Base-by-base conservation (phyloP, 140 eudicot genomes). In the Bidens hawaiensis region DNA sequence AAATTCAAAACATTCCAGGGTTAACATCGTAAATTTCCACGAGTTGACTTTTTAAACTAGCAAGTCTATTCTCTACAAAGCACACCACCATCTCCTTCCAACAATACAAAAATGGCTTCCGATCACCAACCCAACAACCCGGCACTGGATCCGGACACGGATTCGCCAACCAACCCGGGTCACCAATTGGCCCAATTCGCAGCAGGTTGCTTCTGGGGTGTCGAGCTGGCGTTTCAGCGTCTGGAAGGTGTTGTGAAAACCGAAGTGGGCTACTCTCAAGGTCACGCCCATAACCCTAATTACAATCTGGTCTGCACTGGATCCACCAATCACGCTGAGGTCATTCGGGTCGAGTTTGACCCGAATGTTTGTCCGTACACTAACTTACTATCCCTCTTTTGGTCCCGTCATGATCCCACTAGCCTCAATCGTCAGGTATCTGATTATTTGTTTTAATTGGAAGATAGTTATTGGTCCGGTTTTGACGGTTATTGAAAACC, bases 201-300 rank as follows among this genome's bases (percentile, higher is more conserved):
- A 3, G 99, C 99, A 5, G 99, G 97, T 17, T 93, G 99, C 69
- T 93, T 93, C 69, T 93, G 97, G 99, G 83, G 99, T 2, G 94
- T 93, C 15, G 99, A 93, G 73, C 75, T 88, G 6, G 87, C 99
- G 0, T 93, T 78, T 68, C 99, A 93, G 82, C 78, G 99, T 5
- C 72, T 88, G n/a, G 65, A 69, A 4, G 99, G 99, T 1, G 95
- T 93, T 3, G 81, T 76, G 51, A 85, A 85, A 64, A 93, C 97
- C 2, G 97, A 93, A 58, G 99, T 93, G 7, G 99, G 99, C 2
- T 93, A 88, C 69, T 76, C 90, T 13, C 99, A 93, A 76, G 99
- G 99, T 15, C 81, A 79, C 27, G 48, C 62, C 41, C 80, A 79
- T 53, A 58, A 88, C 83, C 97, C 99, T 26, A 78, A 73, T 47